Evolutionary conservation across 768 basidiomycete genomes (phyloP), one percentile per base, ranked within the genome.

Genomic region (Pholiota conissans): DNA sequence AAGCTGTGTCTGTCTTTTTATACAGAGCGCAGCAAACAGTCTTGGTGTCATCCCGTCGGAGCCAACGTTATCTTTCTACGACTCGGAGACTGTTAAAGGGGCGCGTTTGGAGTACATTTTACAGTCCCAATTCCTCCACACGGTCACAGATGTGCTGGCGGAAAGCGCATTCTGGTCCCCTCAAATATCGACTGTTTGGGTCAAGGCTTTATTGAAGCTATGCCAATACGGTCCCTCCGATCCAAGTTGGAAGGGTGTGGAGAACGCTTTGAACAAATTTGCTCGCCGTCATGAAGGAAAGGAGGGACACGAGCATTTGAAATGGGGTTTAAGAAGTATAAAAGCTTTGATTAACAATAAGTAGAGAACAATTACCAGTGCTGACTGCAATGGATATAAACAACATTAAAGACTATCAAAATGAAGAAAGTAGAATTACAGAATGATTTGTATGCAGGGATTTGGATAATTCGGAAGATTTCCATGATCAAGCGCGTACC

Each of bases 1-100:
- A 58, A 65, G 74, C 18, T 70, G 70, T 8, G 55, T 78, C 46
- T 73, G 70, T 54, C 62, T 68, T 6, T 75, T 74, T 54, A 64
- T 78, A 24, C 60, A 61, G 3, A 71, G 70, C 42, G 63, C 63
- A 20, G 63, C 69, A 1, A 56, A 16, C 40, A 35, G 11, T 13
- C 11, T 13, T 13, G 4, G n/a, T 5, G 11, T 13, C 11, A 5
- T 3, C 11, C 34, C n/a, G n/a, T n/a, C n/a, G n/a, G n/a, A n/a
- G n/a, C n/a, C n/a, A n/a, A n/a, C n/a, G n/a, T n/a, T n/a, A n/a
- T n/a, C n/a, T n/a, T n/a, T n/a, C n/a, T n/a, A n/a, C n/a, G n/a
- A n/a, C n/a, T n/a, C n/a, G n/a, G n/a, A n/a, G n/a, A n/a, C 37
- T 6, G 20, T 3, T 2, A 39, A 3, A 7, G 7, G 8, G 14